Percentiles rank a stretch among this genome's conserved stretches.
These are phyloP conservation scores for Russula foetens DNA, from an alignment of 768 basidiomycete species.

Conservation along the genomic window DNA sequence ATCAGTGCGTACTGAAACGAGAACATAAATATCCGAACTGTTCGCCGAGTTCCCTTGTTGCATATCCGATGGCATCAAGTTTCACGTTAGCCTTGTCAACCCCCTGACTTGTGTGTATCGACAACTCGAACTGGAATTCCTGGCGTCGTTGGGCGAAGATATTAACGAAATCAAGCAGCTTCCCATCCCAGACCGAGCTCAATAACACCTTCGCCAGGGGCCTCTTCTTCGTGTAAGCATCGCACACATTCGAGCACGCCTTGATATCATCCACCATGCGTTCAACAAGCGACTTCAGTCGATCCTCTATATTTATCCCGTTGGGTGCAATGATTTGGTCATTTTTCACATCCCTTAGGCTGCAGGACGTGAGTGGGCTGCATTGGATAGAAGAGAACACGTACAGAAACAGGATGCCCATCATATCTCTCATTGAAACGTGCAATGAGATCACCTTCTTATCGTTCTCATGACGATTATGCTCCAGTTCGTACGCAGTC, in stretches of 20 bases:
- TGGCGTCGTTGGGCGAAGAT: conserved; percentile 22
- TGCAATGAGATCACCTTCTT: conserved; percentile 39
- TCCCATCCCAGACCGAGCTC: conserved; percentile 25
- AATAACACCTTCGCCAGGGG: conserved; percentile 25
- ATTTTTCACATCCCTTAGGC: conserved; percentile 26
- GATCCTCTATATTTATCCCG: conserved; percentile 27
- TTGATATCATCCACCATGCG: conserved; percentile 26
- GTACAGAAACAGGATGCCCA: conserved; percentile 24
- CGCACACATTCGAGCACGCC: conserved; percentile 27
- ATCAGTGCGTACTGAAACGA: neutral
- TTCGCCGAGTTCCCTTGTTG: conserved; percentile 6
- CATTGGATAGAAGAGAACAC: neutral
- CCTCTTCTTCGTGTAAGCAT: conserved; percentile 27
- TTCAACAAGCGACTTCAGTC: conserved; percentile 28
- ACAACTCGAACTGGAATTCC: conserved; percentile 26
- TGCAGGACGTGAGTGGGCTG: conserved; percentile 5
- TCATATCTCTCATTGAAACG: conserved; percentile 44
- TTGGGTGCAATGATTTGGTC: conserved; percentile 25
- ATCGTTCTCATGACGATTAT: conserved; percentile 43
- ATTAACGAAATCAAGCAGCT: conserved; percentile 21
- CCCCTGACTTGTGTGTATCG: conserved; percentile 22
- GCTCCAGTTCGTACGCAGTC: conserved; percentile 39
- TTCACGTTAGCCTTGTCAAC: conserved; percentile 1
- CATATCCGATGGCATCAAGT: conserved; percentile 11
- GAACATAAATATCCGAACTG: conserved; percentile 10